Evolutionary conservation across 805 yeast species (phyloP), one percentile per base, ranked within the genome.

Genomic region (Peterozyma xylosa): DNA sequence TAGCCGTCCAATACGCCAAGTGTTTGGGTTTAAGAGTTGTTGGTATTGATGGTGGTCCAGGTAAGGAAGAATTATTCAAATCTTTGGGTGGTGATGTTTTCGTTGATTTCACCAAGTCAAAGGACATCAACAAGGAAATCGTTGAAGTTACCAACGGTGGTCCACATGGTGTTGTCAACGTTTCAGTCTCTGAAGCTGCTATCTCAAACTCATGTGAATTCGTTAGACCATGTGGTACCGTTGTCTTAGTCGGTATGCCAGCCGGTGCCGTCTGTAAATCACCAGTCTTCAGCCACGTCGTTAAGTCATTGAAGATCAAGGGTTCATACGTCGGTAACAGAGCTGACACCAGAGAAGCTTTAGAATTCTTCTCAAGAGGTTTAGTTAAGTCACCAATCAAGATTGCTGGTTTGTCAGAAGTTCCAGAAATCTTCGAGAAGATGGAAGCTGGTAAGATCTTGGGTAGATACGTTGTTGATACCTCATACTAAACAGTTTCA

Each of bases 381-480:
- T 60, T 66, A 53, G 74, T 76, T 55, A 63, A 63, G 52, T 71
- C 79, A 42, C 77, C 79, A 47, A 74, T 76, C 58, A 75, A 72
- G 64, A 52, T 76, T 55, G 79, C 74, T 47, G 78, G 78, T 35
- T 66, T 76, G 49, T 68, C 75, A 35, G 71, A 72, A 51, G 64
- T 76, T 52, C 69, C 74, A 39, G 51, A 50, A 30, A 70, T 75
- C 48, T 75, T 67, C 62, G 67, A 71, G 47, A 63, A 69, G 56
- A 76, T 77, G 83, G 81, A 76, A 58, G 64, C 74, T 51, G 82
- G 82, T 52, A 72, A 74, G 69, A 75, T 79, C 55, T 66, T 73
- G 54, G 85, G 85, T 50, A 69, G 85, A 63, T 77, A 76, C 57
- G 85, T 78, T 45, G 77, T 78, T 52, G 84, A 78, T 63, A 74